These are phyloP conservation scores for Cyclotella baltica DNA, from an alignment of 108 stramenopile species.

Conservation along the genomic window DNA sequence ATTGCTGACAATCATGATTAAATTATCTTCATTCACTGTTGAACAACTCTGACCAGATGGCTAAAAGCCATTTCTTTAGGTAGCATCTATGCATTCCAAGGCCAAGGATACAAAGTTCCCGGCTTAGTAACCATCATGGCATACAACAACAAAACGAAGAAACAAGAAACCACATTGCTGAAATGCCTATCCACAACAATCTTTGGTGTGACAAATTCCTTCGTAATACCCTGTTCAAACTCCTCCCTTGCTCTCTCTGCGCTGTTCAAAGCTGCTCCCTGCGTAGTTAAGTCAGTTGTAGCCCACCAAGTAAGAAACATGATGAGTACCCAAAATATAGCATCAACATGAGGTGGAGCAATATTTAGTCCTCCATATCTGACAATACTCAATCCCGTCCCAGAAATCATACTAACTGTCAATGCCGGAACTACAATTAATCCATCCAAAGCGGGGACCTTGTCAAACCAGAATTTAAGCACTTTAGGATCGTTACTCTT, in stretches of 20 bases:
- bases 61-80: too few relatives aligned
- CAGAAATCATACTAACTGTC: constrained; percentile 61
- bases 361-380: constrained; percentile 63
- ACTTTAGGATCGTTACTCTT: constrained; percentile 53
- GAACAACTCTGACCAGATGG: too few relatives aligned
- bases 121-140: constrained; percentile 69
- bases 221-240: constrained; percentile 23
- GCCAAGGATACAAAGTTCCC: constrained; percentile 56
- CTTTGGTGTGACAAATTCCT: constrained; percentile 49
- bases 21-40: too few relatives aligned
- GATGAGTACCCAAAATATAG: constrained; percentile 62
- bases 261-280: constrained; percentile 49
- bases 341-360: constrained; percentile 64
- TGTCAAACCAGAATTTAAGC: constrained; percentile 69
- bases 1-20: too few relatives aligned
- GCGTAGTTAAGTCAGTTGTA: constrained; percentile 68
- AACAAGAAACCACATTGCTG: constrained; percentile 66
- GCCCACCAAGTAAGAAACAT: constrained; percentile 66
- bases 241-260: constrained; percentile 44
- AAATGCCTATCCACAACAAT: constrained; percentile 58
- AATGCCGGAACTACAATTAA: constrained; percentile 68
- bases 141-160: constrained; percentile 63
- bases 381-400: constrained; percentile 60
- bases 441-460: constrained; percentile 58
- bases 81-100: constrained; percentile 40